Conservation (phyloP, 352 stramenopile genomes). For the Ochromonadaceae sp. region DNA sequence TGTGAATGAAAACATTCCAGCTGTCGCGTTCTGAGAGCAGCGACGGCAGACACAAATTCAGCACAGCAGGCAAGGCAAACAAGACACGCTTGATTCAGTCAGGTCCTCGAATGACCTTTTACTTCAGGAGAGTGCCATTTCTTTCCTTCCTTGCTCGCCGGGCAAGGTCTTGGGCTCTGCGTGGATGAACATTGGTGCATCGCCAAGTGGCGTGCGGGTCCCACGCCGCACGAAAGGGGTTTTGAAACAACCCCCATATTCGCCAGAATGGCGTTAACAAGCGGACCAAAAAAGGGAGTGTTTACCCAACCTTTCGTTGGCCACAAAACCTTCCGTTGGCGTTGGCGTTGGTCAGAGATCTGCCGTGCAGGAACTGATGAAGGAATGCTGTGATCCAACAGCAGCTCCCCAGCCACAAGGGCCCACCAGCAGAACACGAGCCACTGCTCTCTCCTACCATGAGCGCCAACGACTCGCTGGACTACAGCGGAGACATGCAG, state of each 20-base stretch:
- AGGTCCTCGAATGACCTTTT: not conserved
- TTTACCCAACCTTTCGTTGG: too few relatives aligned
- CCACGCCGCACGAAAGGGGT: too few relatives aligned
- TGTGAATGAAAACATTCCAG: too few relatives aligned
- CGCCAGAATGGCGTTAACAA: too few relatives aligned
- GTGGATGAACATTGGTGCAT: not conserved
- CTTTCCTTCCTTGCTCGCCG: not conserved
- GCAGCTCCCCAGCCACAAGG: not conserved
- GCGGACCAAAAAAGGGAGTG: not conserved
- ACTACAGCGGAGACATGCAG: not conserved
- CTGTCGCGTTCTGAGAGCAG: too few relatives aligned
- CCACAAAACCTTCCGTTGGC: too few relatives aligned
- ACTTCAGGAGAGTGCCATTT: not conserved
- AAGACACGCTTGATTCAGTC: not conserved
- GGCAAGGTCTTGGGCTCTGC: not conserved
- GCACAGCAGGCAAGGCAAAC: not conserved
- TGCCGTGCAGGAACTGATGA: not conserved
- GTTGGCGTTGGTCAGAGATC: not conserved
- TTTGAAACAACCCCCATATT: too few relatives aligned
- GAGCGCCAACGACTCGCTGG: not conserved
- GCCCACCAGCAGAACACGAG: not conserved
- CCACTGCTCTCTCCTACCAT: not conserved
- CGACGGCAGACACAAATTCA: too few relatives aligned
- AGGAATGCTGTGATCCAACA: not conserved
- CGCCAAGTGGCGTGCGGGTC: too few relatives aligned